Evolutionary conservation across 805 yeast species (phyloP).

Genomic region (Lipomyces starkeyi): DNA sequence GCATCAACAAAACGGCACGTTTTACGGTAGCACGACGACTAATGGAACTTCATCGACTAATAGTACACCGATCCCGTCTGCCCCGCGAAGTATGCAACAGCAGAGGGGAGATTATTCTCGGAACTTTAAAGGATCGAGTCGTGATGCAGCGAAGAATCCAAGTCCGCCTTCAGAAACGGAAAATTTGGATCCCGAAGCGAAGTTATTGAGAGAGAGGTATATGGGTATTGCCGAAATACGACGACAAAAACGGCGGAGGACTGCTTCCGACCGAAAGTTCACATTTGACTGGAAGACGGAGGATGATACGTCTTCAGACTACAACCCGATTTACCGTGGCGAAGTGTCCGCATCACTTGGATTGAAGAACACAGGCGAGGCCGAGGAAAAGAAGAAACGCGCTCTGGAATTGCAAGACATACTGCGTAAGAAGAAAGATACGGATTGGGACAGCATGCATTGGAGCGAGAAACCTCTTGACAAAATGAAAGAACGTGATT

Average conservation of each 20-base stretch:
- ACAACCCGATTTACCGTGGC: slow-evolving; percentile 51
- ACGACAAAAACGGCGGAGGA: slow-evolving; percentile 28
- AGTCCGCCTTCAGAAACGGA: neutral
- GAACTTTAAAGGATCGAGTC: neutral
- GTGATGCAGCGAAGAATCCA: slow-evolving; percentile 1
- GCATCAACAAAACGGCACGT: neutral
- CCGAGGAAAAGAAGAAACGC: slow-evolving; percentile 21
- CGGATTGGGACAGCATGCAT: slow-evolving; percentile 46
- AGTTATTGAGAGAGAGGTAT: slow-evolving; percentile 32
- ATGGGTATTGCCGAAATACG: slow-evolving; percentile 30
- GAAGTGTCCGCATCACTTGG: slow-evolving; percentile 17
- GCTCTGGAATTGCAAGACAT: slow-evolving; percentile 36
- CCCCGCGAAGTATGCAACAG: slow-evolving; percentile 3
- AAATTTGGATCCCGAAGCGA: slow-evolving; percentile 20
- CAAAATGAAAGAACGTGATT: slow-evolving; percentile 80
- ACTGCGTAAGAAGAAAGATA: slow-evolving; percentile 41
- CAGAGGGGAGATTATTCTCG: neutral
- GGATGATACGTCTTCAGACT: slow-evolving; percentile 66
- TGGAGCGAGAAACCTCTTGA: slow-evolving; percentile 74
- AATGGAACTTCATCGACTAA: slow-evolving; percentile 10
- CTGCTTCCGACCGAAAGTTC: slow-evolving; percentile 51
- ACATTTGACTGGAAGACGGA: slow-evolving; percentile 70
- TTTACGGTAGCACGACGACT: neutral
- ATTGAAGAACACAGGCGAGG: neutral
- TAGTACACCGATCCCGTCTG: neutral